Percentiles rank a stretch among this genome's conserved stretches.
phyloP scores from a whole-genome alignment of 164 flowering plant genomes.

The Macadamia tetraphylla region DNA sequence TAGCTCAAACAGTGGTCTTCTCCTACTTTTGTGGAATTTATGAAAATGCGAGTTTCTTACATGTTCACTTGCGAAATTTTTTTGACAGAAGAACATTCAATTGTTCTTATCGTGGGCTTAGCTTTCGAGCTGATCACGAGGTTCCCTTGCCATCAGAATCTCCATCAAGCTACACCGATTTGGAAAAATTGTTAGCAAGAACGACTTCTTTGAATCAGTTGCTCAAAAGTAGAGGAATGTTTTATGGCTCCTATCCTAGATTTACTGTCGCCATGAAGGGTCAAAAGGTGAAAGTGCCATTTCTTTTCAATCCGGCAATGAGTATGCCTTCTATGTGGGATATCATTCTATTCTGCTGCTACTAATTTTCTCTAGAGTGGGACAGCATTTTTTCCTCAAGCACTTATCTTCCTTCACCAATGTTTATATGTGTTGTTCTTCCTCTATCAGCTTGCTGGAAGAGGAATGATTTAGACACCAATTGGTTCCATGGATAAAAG shows the following conservation, averaged over 20 bases:
- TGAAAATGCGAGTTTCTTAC: neutral
- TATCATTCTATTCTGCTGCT: neutral
- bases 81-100: too few species aligned
- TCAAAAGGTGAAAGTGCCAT: too few species aligned
- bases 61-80: neutral
- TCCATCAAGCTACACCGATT: constrained; percentile 30
- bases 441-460: too few species aligned
- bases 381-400: neutral
- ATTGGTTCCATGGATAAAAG: too few species aligned
- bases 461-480: too few species aligned
- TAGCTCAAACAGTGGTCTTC: neutral
- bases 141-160: constrained; percentile 36
- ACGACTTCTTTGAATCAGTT: constrained; percentile 54
- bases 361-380: neutral
- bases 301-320: too few species aligned
- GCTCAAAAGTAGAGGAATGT: constrained; percentile 59
- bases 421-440: too few species aligned
- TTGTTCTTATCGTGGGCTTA: constrained; percentile 13
- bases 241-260: constrained; percentile 58
- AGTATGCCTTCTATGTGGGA: too few species aligned
- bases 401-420: neutral
- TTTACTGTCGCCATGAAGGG: constrained; percentile 62
- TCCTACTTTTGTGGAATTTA: neutral
- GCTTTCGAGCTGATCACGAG: constrained; percentile 33
- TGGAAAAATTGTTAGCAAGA: constrained; percentile 59